Evolutionary conservation across 2,329 filamentous ascomycete genomes (phyloP).

Genomic region (Penicillium occitanis): DNA sequence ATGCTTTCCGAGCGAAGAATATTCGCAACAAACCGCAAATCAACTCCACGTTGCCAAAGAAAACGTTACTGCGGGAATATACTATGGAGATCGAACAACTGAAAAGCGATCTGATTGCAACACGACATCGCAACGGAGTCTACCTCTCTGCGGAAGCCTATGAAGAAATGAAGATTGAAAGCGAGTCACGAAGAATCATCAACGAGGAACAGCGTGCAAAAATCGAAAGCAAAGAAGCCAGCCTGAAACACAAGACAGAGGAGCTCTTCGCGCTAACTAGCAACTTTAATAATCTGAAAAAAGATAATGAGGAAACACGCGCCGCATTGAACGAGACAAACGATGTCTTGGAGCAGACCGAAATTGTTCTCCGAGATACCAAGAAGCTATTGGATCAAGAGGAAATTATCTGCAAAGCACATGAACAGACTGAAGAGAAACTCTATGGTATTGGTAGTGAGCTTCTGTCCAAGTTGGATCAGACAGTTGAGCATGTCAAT

Average conservation of each 20-base stretch:
- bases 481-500: constrained; percentile 76
- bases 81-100: constrained; percentile 90
- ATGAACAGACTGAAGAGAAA: constrained; percentile 78
- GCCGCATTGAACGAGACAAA: constrained; percentile 74
- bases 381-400: constrained; percentile 77
- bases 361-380: constrained; percentile 76
- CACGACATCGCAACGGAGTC: constrained; percentile 89
- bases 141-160: constrained; percentile 87
- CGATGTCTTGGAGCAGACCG: constrained; percentile 80
- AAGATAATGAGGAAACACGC: constrained; percentile 79
- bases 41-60: constrained; percentile 89
- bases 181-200: constrained; percentile 86
- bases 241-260: constrained; percentile 88
- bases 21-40: constrained; percentile 97
- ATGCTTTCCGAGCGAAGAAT: constrained; percentile 96
- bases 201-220: constrained; percentile 89
- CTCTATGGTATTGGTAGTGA: constrained; percentile 71
- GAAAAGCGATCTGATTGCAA: constrained; percentile 89
- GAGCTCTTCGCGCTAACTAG: constrained; percentile 84
- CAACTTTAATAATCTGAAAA: constrained; percentile 83
- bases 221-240: constrained; percentile 87
- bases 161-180: constrained; percentile 87
- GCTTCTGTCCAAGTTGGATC: constrained; percentile 73
- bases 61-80: constrained; percentile 85
- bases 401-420: constrained; percentile 73